Evolutionary conservation across 345 rosid species (phyloP).

Genomic region (Salix suchowensis): DNA sequence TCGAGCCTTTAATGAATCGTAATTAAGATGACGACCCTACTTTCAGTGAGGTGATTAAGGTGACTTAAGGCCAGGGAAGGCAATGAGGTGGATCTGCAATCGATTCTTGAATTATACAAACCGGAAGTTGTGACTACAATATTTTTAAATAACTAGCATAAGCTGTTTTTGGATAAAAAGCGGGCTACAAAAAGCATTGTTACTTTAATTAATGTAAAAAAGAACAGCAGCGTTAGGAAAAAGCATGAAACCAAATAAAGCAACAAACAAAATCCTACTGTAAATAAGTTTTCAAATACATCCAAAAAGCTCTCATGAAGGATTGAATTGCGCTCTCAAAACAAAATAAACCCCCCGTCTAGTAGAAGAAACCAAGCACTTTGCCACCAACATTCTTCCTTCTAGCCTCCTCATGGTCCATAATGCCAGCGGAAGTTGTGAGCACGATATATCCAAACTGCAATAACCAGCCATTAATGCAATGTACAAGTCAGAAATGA

Average conservation of each 20-base stretch:
- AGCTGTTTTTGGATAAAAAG: neutral
- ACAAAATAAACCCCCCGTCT: neutral
- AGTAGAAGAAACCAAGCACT: conserved; percentile 34
- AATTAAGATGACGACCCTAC: neutral
- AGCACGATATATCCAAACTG: conserved; percentile 34
- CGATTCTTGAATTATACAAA: too few species aligned
- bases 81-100: too few species aligned
- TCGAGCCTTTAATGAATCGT: neutral
- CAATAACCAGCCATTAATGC: neutral
- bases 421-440: conserved; percentile 35
- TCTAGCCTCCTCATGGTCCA: conserved; percentile 37
- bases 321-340: neutral
- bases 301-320: neutral
- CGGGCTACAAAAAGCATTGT: neutral
- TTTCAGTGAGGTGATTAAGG: neutral
- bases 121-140: too few species aligned
- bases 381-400: conserved; percentile 37
- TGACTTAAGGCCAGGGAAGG: neutral
- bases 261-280: conserved; percentile 4
- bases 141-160: neutral
- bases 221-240: neutral
- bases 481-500: neutral
- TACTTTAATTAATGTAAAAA: neutral
- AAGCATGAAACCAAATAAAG: conserved; percentile 10
- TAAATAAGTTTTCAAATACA: conserved; percentile 10